Evolutionary conservation across 495 filamentous ascomycete genomes (phyloP).

Genomic region (Podospora australis): DNA sequence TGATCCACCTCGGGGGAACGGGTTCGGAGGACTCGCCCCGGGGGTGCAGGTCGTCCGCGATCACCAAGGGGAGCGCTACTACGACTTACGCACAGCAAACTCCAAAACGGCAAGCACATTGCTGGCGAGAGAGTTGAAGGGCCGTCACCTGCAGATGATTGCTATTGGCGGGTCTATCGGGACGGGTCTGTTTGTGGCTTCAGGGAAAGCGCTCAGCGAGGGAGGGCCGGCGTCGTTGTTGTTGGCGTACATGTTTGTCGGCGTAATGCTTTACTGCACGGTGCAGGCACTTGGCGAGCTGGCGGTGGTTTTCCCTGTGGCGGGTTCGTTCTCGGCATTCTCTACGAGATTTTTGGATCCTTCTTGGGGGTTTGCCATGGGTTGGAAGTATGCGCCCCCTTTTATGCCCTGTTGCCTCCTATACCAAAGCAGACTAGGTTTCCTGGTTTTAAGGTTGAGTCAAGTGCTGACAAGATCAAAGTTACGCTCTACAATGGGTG

Average conservation of each 20-base stretch:
- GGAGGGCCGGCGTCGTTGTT: slow-evolving; percentile 85
- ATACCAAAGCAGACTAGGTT: too few species aligned
- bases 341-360: slow-evolving; percentile 91
- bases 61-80: slow-evolving; percentile 19
- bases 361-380: slow-evolving; percentile 97
- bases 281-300: slow-evolving; percentile 90
- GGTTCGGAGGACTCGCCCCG: neutral
- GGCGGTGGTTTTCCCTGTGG: slow-evolving; percentile 85
- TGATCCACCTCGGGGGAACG: neutral
- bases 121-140: slow-evolving; percentile 72
- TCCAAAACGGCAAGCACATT: slow-evolving; percentile 23
- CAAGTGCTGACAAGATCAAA: slow-evolving; percentile 22
- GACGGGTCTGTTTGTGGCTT: slow-evolving; percentile 87
- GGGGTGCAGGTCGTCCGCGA: slow-evolving; percentile 4
- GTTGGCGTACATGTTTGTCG: slow-evolving; percentile 75
- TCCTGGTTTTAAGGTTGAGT: neutral
- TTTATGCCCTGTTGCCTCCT: too few species aligned
- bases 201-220: slow-evolving; percentile 65
- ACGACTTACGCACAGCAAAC: slow-evolving; percentile 20
- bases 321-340: slow-evolving; percentile 87
- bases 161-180: slow-evolving; percentile 95
- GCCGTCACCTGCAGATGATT: slow-evolving; percentile 91
- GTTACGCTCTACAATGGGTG: slow-evolving; percentile 92
- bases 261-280: slow-evolving; percentile 85
- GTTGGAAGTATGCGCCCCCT: slow-evolving; percentile 63